Base-by-base conservation (phyloP, 768 basidiomycete genomes). In the Leccinum broughii region DNA sequence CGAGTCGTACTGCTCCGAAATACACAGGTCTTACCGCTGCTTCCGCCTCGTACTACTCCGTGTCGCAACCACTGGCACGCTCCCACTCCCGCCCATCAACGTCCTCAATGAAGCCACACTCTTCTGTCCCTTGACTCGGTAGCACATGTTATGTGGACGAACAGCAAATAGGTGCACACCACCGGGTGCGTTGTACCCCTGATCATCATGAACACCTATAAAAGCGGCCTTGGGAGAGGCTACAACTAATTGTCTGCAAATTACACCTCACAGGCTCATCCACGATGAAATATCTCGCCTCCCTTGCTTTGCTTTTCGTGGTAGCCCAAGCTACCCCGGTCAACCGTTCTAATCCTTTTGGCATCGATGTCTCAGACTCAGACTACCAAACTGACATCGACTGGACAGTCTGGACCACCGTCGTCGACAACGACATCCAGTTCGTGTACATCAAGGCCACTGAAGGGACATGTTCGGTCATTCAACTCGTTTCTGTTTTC, bases 401-500 rank as follows among this genome's bases (percentile, higher is more conserved):
- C 68, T 87, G 84, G 28, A 28, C 28, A 28, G 28, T 28, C 28
- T 28, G 28, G 84, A 73, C 66, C 41, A 75, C 77, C 3, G 81
- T 85, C 62, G 78, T 75, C 61, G 68, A 77, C 13, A 82, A 82
- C 60, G 86, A 83, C 4, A 69, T 86, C 34, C 58, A 74, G 11
- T 88, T 86, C 64, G 83, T 75, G 3, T 88, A 79, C 66, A 87
- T 88, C 79, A 88, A 88, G 68, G 87, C 86, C 9, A 88, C 86
- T 3, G 86, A 88, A 68, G 82, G 82, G 9, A 85, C 77, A n/a
- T 67, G 84, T 85, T 49, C 54, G 58, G 76, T 65, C 8, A 52
- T 57, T 34, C 22, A 6, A 7, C 39, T 54, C 56, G 0, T 35
- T 15, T 51, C 9, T 56, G 4, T 35, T 11, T 48, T 51, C 34